Evolutionary conservation across 192 early-diverging fungal species (phyloP).

Genomic region (Podochytrium sp.): DNA sequence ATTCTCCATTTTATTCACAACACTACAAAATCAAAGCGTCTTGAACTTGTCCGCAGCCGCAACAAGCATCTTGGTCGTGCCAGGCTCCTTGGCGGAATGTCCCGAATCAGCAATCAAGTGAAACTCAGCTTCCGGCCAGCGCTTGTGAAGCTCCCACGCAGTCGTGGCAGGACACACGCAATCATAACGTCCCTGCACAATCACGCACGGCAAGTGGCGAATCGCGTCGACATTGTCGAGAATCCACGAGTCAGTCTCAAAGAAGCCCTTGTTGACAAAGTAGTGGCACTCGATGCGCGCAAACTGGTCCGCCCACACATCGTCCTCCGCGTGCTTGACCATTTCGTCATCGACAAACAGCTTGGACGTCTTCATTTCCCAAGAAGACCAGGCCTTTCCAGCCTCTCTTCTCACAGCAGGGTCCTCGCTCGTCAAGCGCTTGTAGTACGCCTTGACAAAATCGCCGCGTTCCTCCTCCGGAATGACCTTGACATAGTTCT

Average conservation of each 20-base stretch:
- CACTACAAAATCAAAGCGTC: slow-evolving; percentile 37
- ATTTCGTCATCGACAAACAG: slow-evolving; percentile 55
- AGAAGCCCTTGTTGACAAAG: slow-evolving; percentile 77
- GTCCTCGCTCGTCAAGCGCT: slow-evolving; percentile 60
- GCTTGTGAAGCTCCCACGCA: slow-evolving; percentile 56
- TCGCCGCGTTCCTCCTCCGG: slow-evolving; percentile 65
- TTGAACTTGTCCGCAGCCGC: slow-evolving; percentile 65
- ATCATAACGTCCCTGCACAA: slow-evolving; percentile 71
- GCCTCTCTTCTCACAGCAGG: slow-evolving; percentile 49
- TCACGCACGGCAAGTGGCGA: slow-evolving; percentile 62
- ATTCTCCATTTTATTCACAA: too few relatives aligned
- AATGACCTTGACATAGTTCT: slow-evolving; percentile 61
- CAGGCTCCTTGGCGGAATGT: slow-evolving; percentile 66
- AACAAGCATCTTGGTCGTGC: slow-evolving; percentile 55
- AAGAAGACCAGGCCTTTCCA: slow-evolving; percentile 60
- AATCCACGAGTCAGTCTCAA: slow-evolving; percentile 60
- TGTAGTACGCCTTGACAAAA: slow-evolving; percentile 68
- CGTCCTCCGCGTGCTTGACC: slow-evolving; percentile 61
- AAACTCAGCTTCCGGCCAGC: slow-evolving; percentile 71
- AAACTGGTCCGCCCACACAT: slow-evolving; percentile 66
- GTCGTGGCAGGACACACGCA: slow-evolving; percentile 51
- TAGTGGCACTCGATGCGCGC: slow-evolving; percentile 73
- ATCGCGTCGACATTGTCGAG: slow-evolving; percentile 71
- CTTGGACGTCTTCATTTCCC: slow-evolving; percentile 64
- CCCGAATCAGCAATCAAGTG: slow-evolving; percentile 60